A percentile compares a stretch with the other conserved stretches of the same genome.
Evolutionary conservation across 129 eudicot genomes (phyloP).

Genomic region (Heracleum sosnowskyi): DNA sequence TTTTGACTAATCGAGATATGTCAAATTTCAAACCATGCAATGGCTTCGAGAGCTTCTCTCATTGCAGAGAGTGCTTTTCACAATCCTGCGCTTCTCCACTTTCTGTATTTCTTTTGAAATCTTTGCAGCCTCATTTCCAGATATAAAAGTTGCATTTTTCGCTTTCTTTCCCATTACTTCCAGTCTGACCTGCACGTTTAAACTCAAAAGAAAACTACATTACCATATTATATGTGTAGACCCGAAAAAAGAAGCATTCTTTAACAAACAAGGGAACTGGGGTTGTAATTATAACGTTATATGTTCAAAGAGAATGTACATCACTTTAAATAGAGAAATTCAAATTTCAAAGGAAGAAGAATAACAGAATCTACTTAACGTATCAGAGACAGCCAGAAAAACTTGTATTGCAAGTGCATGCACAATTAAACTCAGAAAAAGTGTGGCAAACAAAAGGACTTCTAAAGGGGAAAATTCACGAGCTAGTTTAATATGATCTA

Average conservation of each 20-base stretch:
- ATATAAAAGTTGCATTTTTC: conserved; percentile 16
- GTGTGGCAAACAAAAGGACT: not conserved
- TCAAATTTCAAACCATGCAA: conserved; percentile 63
- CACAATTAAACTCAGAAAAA: not conserved
- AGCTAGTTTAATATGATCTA: not conserved
- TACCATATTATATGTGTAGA: no score
- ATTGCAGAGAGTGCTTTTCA: conserved; percentile 14
- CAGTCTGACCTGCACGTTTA: conserved; percentile 50
- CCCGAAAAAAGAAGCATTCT: not conserved
- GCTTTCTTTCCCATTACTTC: conserved; percentile 97
- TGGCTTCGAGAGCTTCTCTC: conserved; percentile 26
- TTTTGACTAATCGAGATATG: not conserved
- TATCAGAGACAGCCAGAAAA: not conserved
- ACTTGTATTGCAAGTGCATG: not conserved
- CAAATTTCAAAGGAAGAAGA: not conserved
- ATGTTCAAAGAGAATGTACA: not conserved
- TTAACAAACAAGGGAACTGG: not conserved
- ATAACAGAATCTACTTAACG: not conserved
- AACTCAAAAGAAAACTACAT: not conserved
- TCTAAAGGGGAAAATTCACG: not conserved
- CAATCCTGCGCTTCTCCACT: conserved; percentile 14
- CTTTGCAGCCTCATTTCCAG: conserved; percentile 89
- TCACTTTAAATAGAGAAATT: not conserved
- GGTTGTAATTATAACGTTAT: not conserved
- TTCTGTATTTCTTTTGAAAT: conserved; percentile 50